phyloP scores from a whole-genome alignment of 306 rosid genomes.

The Gastrolobium bilobum region DNA sequence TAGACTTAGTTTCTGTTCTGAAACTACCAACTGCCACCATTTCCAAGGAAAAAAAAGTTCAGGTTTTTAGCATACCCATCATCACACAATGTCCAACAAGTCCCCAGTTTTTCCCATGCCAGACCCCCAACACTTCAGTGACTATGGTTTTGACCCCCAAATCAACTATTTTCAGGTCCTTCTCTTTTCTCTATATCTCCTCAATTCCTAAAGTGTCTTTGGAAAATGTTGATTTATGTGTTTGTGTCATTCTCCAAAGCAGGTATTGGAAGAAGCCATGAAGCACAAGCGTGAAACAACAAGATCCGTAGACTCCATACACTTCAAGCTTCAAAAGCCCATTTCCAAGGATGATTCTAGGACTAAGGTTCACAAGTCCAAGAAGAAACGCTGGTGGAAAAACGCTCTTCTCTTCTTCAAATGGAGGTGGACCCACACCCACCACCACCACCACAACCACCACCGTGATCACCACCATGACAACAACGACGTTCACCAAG shows the following conservation, averaged over 20 bases:
- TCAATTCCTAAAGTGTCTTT: no score
- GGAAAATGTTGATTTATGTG: no score
- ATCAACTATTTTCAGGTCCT: slow-evolving; percentile 88
- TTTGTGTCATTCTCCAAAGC: background rate
- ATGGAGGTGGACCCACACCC: slow-evolving; percentile 60
- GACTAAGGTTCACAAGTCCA: slow-evolving; percentile 59
- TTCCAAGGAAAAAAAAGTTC: background rate
- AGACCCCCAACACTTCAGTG: slow-evolving; percentile 90
- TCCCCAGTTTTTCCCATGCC: slow-evolving; percentile 88
- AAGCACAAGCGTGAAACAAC: slow-evolving; percentile 74
- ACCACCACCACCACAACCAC: background rate
- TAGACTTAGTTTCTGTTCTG: background rate
- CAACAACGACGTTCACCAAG: slow-evolving; percentile 72
- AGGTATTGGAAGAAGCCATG: slow-evolving; percentile 92
- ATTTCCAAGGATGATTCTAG: slow-evolving; percentile 73
- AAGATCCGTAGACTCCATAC: slow-evolving; percentile 84
- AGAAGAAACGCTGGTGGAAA: slow-evolving; percentile 91
- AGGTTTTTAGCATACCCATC: background rate
- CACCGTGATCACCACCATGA: background rate
- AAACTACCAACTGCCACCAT: background rate
- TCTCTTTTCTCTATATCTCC: background rate
- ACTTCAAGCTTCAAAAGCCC: slow-evolving; percentile 93
- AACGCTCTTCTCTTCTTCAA: slow-evolving; percentile 80
- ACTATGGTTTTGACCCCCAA: slow-evolving; percentile 97
- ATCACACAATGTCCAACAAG: slow-evolving; percentile 64